Percentiles rank a stretch among this genome's conserved stretches.
Evolutionary conservation across 805 yeast genomes (phyloP).

Genomic region (Saccharomycopsis sp.): DNA sequence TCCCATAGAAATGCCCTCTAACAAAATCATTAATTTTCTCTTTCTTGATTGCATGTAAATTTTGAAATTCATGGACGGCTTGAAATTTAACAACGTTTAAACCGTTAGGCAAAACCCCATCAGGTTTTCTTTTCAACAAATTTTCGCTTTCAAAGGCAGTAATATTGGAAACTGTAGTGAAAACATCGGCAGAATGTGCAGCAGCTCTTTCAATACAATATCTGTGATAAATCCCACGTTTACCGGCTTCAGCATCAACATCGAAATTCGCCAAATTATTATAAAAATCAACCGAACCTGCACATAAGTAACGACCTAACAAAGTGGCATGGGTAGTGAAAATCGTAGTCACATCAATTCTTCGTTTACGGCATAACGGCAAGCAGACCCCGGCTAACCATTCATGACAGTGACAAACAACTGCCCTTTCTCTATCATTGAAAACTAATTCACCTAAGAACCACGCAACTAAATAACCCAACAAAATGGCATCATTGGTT

Average conservation of each 20-base stretch:
- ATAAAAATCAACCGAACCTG: conserved; percentile 94
- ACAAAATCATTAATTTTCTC: conserved; percentile 90
- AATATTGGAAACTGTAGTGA: conserved; percentile 94
- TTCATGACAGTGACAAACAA: conserved; percentile 92
- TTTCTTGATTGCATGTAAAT: conserved; percentile 86
- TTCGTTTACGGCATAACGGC: conserved; percentile 85
- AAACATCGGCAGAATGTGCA: conserved; percentile 92
- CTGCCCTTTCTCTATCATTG: conserved; percentile 79
- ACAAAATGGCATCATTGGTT: conserved; percentile 83
- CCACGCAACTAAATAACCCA: conserved; percentile 96
- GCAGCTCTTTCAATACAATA: conserved; percentile 96
- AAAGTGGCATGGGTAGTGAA: conserved; percentile 97
- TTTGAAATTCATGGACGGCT: conserved; percentile 97
- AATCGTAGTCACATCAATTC: conserved; percentile 88
- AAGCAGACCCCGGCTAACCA: conserved; percentile 97
- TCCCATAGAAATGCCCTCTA: conserved; percentile 96
- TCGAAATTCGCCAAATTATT: conserved; percentile 84
- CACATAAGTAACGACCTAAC: conserved; percentile 91
- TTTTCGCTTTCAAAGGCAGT: conserved; percentile 97
- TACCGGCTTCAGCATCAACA: conserved; percentile 97
- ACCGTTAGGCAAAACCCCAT: conserved; percentile 96
- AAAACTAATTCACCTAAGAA: conserved; percentile 89
- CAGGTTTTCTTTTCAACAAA: conserved; percentile 89
- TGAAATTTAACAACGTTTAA: conserved; percentile 91
- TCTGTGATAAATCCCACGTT: conserved; percentile 93